Percentiles rank a stretch among this genome's conserved stretches.
These are phyloP conservation scores for Rubia occidens DNA, from an alignment of 305 asterid species.

Conservation along the genomic window DNA sequence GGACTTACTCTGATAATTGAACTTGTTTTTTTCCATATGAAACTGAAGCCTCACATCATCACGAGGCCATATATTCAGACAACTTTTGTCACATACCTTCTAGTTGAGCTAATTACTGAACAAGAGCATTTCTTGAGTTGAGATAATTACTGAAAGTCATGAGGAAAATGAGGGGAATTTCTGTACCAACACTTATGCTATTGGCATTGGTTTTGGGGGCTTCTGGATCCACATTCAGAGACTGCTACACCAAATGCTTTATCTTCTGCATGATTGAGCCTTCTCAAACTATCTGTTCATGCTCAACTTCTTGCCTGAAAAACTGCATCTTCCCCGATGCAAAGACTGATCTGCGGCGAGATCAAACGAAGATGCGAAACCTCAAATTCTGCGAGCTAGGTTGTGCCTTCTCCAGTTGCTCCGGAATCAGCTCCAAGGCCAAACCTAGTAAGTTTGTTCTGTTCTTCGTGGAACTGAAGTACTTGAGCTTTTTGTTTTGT, in stretches of 20 bases:
- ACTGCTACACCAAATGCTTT: conserved; percentile 83
- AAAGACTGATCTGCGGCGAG: conserved; percentile 19
- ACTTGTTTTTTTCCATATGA: too few species aligned
- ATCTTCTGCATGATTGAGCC: conserved; percentile 82
- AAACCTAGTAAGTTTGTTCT: conserved; percentile 46
- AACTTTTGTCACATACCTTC: not conserved
- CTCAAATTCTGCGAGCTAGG: conserved; percentile 77
- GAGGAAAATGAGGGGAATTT: conserved; percentile 18
- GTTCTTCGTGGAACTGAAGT: not conserved
- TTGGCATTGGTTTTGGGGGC: conserved; percentile 35
- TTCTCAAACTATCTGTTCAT: conserved; percentile 61
- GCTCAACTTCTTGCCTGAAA: conserved; percentile 79
- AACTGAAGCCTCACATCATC: not conserved
- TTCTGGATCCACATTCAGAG: conserved; percentile 45
- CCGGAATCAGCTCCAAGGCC: conserved; percentile 45
- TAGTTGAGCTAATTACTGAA: not conserved
- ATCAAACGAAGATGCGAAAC: conserved; percentile 20
- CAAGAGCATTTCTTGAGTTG: not conserved
- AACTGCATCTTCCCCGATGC: conserved; percentile 59
- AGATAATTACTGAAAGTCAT: conserved; percentile 18
- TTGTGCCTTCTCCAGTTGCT: conserved; percentile 76
- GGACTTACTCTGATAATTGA: too few species aligned
- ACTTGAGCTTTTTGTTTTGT: not conserved
- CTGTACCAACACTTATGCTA: conserved; percentile 21
- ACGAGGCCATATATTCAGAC: not conserved